Evolutionary conservation across 148 eudicot species (phyloP).

Genomic region (Diospyros kaki): DNA sequence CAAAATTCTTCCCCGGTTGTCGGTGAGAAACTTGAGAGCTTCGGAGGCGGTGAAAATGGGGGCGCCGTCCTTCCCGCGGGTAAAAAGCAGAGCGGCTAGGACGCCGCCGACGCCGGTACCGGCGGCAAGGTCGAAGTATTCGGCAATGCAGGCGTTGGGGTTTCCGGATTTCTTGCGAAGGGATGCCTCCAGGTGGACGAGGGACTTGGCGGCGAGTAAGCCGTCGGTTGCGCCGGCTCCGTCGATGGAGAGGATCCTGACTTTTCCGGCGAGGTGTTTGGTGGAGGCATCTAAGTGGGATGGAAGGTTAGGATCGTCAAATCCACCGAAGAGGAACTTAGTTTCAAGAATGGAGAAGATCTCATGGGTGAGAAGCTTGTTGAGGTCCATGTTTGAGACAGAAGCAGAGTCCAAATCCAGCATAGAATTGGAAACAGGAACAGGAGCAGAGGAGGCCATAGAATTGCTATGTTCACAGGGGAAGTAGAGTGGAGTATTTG

Average conservation of each 20-base stretch:
- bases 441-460: too few species aligned
- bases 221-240: constrained; percentile 69
- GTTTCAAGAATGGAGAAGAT: too few species aligned
- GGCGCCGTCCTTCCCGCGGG: constrained; percentile 50
- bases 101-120: constrained; percentile 85
- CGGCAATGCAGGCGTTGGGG: constrained; percentile 45
- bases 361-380: too few species aligned
- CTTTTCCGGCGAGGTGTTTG: too few species aligned
- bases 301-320: too few species aligned
- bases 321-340: too few species aligned
- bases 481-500: too few species aligned
- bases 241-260: constrained; percentile 67
- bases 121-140: constrained; percentile 66
- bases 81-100: constrained; percentile 54
- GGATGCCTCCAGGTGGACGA: constrained; percentile 62
- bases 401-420: too few species aligned
- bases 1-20: constrained; percentile 11
- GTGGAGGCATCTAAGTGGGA: too few species aligned
- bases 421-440: too few species aligned
- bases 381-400: too few species aligned
- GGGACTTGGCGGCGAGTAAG: constrained; percentile 50
- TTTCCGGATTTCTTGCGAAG: constrained; percentile 61
- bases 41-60: constrained; percentile 65
- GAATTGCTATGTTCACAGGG: too few species aligned
- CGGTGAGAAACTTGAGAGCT: constrained; percentile 40